Base-by-base conservation (phyloP, 495 filamentous ascomycete species). In the Ramalina intermedia region DNA sequence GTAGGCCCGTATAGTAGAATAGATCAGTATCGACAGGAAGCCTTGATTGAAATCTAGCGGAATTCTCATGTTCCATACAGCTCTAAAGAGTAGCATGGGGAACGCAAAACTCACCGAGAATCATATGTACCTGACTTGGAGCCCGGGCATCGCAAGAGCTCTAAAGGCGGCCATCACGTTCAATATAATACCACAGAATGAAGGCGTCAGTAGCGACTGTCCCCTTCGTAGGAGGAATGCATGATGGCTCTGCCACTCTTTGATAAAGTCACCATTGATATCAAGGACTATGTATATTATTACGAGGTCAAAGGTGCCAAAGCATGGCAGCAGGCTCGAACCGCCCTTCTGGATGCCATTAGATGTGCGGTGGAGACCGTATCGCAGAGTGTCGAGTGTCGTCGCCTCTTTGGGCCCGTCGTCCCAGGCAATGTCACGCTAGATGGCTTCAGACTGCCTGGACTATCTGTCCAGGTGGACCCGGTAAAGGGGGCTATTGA, bases 401-500 rank as follows among this genome's bases (percentile, higher is more conserved):
- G 51, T 33, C 35, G 21, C 9, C 41, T 70, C 2, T 38, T 70
- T 23, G 57, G 58, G 1, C 64, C 64, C 0, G 14, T 58, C 6
- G 46, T 65, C 2, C 53, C 54, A 14, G 58, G 55, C 1, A 59
- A 59, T 1, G 41, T 35, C 3, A 55, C 61, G 1, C 58, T 58
- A 17, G 43, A 61, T 49, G 69, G 69, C n/a, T 72, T 71, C 53
- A 56, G 54, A 20, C 47, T 73, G 1, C 69, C 70, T 1, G 69
- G 69, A 1, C 72, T 69, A n/a, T 6, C 43, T 14, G 54, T 58
- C 21, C 36, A 55, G 4, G 42, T 70, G 3, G 68, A 71, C 49
- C 62, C 63, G 2, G 35, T 70, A 2, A 61, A 70, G 40, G 69
- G 69, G 0, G 62, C 68, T 6, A 72, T 72, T 45, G 63, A 66